phyloP scores from a whole-genome alignment of 2,329 filamentous ascomycete genomes.

The Fusarium nisikadoi region DNA sequence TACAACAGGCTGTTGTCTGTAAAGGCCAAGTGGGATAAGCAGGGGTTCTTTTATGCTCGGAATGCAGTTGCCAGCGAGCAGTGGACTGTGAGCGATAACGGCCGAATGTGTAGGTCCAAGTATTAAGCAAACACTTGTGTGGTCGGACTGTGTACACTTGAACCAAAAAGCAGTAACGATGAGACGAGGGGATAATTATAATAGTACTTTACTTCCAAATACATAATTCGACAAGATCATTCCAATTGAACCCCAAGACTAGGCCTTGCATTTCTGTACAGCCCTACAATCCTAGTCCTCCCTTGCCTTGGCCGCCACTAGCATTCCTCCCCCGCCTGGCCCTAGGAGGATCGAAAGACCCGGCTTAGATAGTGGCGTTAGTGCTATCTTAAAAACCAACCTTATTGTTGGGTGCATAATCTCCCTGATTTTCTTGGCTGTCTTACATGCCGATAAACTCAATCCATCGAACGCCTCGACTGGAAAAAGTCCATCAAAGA shows the following conservation, averaged over 20 bases:
- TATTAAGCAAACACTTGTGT: not conserved
- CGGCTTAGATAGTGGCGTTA: not conserved
- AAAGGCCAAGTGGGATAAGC: constrained; percentile 63
- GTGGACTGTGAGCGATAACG: constrained; percentile 49
- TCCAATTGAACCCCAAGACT: not conserved
- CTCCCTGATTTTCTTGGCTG: not conserved
- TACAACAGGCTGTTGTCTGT: constrained; percentile 55
- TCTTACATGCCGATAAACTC: not conserved
- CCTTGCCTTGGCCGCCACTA: not conserved
- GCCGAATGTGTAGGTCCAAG: constrained; percentile 33
- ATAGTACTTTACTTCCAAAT: not conserved
- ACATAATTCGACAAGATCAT: not conserved
- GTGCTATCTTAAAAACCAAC: not conserved
- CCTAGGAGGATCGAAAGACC: not conserved
- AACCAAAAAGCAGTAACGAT: not conserved
- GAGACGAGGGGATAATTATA: not conserved
- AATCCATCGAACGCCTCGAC: not conserved
- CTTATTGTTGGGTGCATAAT: not conserved
- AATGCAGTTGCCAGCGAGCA: constrained; percentile 63
- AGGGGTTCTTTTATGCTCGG: constrained; percentile 55
- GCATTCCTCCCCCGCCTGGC: not conserved
- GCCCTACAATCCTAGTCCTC: not conserved
- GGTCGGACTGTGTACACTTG: not conserved
- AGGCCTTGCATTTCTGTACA: not conserved
- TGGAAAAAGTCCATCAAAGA: not conserved